Percentiles rank a stretch among this genome's conserved stretches.
These are phyloP conservation scores for Colletotrichum salicis DNA, from an alignment of 2,329 filamentous ascomycete species.

Conservation along the genomic window DNA sequence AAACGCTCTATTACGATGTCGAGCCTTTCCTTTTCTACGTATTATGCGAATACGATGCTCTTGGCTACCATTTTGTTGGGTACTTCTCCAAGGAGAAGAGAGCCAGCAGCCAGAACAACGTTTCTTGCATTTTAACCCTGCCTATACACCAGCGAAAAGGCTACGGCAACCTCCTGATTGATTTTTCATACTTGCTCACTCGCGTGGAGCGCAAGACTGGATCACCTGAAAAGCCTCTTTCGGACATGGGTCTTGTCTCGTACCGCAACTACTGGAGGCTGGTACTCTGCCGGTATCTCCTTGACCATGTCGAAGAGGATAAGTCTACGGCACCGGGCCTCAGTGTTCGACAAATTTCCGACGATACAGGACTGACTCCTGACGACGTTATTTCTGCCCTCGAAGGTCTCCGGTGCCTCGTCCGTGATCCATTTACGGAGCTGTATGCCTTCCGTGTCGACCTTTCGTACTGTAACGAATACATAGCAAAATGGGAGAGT, in stretches of 20 bases:
- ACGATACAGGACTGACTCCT: conserved; percentile 92
- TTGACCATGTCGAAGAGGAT: conserved; percentile 61
- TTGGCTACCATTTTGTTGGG: conserved; percentile 96
- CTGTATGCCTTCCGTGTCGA: conserved; percentile 92
- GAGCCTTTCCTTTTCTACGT: conserved; percentile 98
- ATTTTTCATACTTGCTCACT: conserved; percentile 97
- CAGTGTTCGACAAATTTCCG: conserved; percentile 77
- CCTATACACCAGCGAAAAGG: conserved; percentile 98
- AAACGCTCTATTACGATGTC: conserved; percentile 97
- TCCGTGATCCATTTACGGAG: conserved; percentile 88
- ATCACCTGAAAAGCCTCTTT: conserved; percentile 95
- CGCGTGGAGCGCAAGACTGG: conserved; percentile 93
- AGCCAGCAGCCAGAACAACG: conserved; percentile 93
- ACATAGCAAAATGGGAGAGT: conserved; percentile 87
- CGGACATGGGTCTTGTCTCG: conserved; percentile 96
- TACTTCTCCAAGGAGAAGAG: conserved; percentile 99
- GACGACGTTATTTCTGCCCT: conserved; percentile 96
- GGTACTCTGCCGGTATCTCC: conserved; percentile 84
- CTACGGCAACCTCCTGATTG: conserved; percentile 95
- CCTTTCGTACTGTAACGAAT: conserved; percentile 84
- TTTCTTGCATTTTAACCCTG: conserved; percentile 94
- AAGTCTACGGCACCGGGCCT: conserved; percentile 53
- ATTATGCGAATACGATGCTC: conserved; percentile 91
- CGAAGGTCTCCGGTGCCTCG: conserved; percentile 88
- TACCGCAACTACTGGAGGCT: conserved; percentile 98